Percentiles rank a stretch among this genome's conserved stretches.
These are phyloP conservation scores for Myriosclerotinia scirpicola DNA, from an alignment of 2,329 filamentous ascomycete genomes.

Conservation along the genomic window DNA sequence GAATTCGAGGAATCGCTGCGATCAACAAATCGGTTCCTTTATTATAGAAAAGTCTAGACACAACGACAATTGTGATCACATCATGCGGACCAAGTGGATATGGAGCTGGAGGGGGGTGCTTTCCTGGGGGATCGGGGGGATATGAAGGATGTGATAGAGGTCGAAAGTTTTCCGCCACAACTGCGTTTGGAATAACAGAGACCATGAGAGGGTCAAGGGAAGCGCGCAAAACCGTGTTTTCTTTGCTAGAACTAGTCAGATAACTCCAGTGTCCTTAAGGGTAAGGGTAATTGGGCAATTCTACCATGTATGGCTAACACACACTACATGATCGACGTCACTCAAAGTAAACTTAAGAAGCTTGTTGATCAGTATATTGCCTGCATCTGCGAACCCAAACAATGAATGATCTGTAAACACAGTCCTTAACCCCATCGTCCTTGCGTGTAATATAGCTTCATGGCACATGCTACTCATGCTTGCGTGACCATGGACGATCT, in stretches of 20 bases:
- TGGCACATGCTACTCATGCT: constrained; percentile 91
- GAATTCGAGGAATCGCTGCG: constrained; percentile 88
- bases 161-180: constrained; percentile 93
- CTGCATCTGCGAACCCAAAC: constrained; percentile 95
- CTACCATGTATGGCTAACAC: constrained; percentile 96
- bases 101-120: constrained; percentile 49
- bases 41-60: constrained; percentile 97
- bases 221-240: constrained; percentile 93
- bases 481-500: constrained; percentile 97
- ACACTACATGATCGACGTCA: constrained; percentile 97
- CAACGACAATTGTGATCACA: constrained; percentile 92
- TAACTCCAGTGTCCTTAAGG: neutral
- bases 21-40: constrained; percentile 98
- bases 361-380: constrained; percentile 95
- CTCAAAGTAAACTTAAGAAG: constrained; percentile 93
- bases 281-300: constrained; percentile 32
- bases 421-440: constrained; percentile 93
- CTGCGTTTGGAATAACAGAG: constrained; percentile 94
- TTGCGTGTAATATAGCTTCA: constrained; percentile 89
- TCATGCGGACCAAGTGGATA: constrained; percentile 77
- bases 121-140: constrained; percentile 42
- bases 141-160: constrained; percentile 59
- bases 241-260: constrained; percentile 64
- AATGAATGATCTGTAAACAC: constrained; percentile 98
- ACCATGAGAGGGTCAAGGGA: constrained; percentile 96